Evolutionary conservation across 306 rosid species (phyloP).

Genomic region (Sesbania bispinosa): DNA sequence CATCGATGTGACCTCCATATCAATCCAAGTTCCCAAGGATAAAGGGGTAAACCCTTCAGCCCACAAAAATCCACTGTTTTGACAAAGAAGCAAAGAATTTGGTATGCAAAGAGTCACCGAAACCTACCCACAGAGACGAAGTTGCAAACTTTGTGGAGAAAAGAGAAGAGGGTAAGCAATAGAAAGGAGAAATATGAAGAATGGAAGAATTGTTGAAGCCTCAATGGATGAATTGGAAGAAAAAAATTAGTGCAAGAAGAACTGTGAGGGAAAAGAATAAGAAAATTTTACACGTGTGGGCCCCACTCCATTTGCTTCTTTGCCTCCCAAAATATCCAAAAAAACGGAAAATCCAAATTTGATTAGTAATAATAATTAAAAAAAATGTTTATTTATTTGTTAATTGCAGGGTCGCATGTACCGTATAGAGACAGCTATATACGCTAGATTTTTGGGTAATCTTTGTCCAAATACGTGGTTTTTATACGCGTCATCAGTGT

Average conservation of each 20-base stretch:
- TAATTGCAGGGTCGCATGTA: slow-evolving; percentile 8
- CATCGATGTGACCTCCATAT: slow-evolving; percentile 44
- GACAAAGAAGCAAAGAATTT: slow-evolving; percentile 47
- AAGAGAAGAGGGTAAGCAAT: slow-evolving; percentile 24
- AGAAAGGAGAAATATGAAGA: slow-evolving; percentile 30
- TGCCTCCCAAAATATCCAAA: slow-evolving; percentile 8
- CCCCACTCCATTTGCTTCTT: slow-evolving; percentile 29
- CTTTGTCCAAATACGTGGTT: slow-evolving; percentile 24
- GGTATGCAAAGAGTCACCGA: slow-evolving; percentile 34
- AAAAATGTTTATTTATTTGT: background rate
- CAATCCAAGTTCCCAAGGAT: slow-evolving; percentile 41
- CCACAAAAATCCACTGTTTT: slow-evolving; percentile 23
- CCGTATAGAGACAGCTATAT: slow-evolving; percentile 12
- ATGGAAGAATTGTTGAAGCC: slow-evolving; percentile 26
- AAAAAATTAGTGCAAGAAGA: slow-evolving; percentile 20
- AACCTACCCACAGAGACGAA: slow-evolving; percentile 14
- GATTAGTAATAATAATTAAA: background rate
- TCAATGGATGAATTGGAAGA: background rate
- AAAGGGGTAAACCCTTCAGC: background rate
- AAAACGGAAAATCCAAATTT: background rate
- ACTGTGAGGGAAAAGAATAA: slow-evolving; percentile 21
- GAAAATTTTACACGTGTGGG: slow-evolving; percentile 32
- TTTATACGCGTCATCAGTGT: slow-evolving; percentile 5
- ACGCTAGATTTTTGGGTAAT: slow-evolving; percentile 40
- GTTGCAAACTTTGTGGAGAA: slow-evolving; percentile 25